These are phyloP conservation scores for Colletotrichum abscissum DNA, from an alignment of 2,329 filamentous ascomycete species.

Conservation along the genomic window DNA sequence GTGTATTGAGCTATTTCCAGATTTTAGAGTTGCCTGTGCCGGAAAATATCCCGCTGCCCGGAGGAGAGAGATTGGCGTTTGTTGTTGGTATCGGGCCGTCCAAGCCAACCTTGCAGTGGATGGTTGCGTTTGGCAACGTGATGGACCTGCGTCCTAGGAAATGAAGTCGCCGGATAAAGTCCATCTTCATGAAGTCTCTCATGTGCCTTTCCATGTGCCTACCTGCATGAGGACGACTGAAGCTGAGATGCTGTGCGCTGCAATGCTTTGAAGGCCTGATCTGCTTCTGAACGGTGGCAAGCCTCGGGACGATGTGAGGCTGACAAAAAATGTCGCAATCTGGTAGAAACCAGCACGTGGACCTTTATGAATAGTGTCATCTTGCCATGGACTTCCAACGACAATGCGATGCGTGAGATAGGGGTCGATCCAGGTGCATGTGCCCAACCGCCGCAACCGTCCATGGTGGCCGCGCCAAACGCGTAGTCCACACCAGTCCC, in stretches of 20 bases:
- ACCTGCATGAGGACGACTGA: neutral
- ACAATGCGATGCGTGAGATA: neutral
- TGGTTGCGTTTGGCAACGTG: neutral
- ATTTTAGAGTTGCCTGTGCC: neutral
- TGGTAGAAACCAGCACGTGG: neutral
- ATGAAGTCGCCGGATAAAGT: neutral
- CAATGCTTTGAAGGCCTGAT: neutral
- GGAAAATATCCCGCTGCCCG: slow-evolving; percentile 3
- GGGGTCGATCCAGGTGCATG: neutral
- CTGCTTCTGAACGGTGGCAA: neutral
- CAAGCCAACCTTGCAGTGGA: neutral
- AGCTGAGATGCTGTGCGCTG: neutral
- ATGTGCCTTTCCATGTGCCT: neutral
- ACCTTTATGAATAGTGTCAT: neutral
- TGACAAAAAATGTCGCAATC: neutral
- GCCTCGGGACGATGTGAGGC: neutral
- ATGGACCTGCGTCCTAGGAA: neutral
- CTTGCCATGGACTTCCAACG: neutral
- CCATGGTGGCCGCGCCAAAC: slow-evolving; percentile 10
- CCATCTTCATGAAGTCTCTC: neutral
- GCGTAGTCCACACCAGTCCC: slow-evolving; percentile 12
- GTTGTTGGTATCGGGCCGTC: slow-evolving; percentile 16
- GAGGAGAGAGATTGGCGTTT: neutral
- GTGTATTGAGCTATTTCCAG: slow-evolving; percentile 6
- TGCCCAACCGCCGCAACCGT: neutral